Conservation (phyloP, 2,329 filamentous ascomycete genomes). For the Ascochyta clinopodiicola region DNA sequence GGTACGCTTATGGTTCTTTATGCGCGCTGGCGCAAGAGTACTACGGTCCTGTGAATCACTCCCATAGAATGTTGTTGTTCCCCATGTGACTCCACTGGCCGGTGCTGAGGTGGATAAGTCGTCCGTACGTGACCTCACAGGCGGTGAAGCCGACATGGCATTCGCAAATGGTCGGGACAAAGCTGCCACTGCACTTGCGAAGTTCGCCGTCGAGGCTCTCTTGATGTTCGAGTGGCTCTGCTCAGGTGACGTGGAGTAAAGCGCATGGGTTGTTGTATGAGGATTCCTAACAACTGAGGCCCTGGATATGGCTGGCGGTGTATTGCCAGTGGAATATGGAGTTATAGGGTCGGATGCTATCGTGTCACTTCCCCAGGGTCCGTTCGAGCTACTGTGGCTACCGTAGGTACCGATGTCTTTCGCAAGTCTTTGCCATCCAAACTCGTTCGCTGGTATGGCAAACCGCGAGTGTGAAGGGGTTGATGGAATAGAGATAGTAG, state of each 20-base stretch:
- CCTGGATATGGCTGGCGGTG: constrained; percentile 57
- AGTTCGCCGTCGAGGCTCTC: constrained; percentile 45
- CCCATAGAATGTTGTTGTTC: constrained; percentile 51
- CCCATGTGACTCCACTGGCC: constrained; percentile 56
- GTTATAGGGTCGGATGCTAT: constrained; percentile 55
- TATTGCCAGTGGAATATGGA: constrained; percentile 60
- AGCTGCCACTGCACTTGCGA: constrained; percentile 49
- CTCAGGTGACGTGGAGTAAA: constrained; percentile 53
- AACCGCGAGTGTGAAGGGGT: constrained; percentile 42
- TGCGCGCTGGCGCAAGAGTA: constrained; percentile 34
- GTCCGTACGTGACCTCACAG: constrained; percentile 42
- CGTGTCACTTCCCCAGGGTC: constrained; percentile 54
- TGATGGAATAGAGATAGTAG: constrained; percentile 43
- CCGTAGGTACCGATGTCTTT: constrained; percentile 51
- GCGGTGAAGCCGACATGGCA: constrained; percentile 48
- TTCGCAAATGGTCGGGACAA: constrained; percentile 50
- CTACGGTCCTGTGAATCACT: constrained; percentile 40
- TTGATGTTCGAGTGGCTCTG: constrained; percentile 41
- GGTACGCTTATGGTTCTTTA: constrained; percentile 49
- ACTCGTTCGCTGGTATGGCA: constrained; percentile 39
- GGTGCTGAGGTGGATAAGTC: constrained; percentile 53
- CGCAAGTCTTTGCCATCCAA: constrained; percentile 39
- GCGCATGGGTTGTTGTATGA: constrained; percentile 47
- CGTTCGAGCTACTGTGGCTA: constrained; percentile 59
- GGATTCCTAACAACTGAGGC: constrained; percentile 44